Base-by-base conservation (phyloP, 345 rosid genomes). In the Eucalyptus erythrocorys region DNA sequence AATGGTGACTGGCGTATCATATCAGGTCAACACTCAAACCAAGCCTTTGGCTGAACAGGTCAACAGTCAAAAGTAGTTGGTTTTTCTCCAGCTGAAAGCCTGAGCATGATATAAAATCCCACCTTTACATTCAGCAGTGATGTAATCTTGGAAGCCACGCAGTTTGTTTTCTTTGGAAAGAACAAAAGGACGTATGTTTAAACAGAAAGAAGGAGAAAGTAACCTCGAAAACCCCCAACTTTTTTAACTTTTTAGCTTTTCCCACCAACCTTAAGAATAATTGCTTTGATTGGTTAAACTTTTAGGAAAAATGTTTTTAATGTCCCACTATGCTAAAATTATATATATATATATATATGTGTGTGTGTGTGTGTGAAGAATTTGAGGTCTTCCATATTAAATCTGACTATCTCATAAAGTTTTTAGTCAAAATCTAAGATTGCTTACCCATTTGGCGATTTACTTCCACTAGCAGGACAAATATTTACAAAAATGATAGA, bases 311-410 rank as follows among this genome's bases (percentile, higher is more conserved):
- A n/a, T 7, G 8, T 30, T 13, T 30, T 30, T 64, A 64, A 30
- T 64, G 71, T 64, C 34, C 71, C 30, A 13, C 37, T 59, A 30
- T 7, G 37, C 71, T 64, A 64, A 64, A 64, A 13, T 6, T 30
- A 61, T 2, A 61, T 49, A 49, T 0, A 49, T 15, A 50, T 0
- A 51, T 17, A 17, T 0, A 17, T 17, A 50, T 6, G 1, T 50
- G 6, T 14, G 2, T 49, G 6, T 5, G 2, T 24, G 5, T 27
- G 12, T 57, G 5, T 22, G 10, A 3, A 61, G 13, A n/a, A 64
- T 30, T 64, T 14, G 76, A 7, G 37, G 76, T 64, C 1, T 64
- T 64, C 37, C 4, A 14, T n/a, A 64, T 4, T 2, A 64, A 30
- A 64, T n/a, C 7, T 64, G 7, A 13, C 40, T 14, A 64, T 64